phyloP scores from a whole-genome alignment of 805 yeast species.

The Barnettozyma pratensis region DNA sequence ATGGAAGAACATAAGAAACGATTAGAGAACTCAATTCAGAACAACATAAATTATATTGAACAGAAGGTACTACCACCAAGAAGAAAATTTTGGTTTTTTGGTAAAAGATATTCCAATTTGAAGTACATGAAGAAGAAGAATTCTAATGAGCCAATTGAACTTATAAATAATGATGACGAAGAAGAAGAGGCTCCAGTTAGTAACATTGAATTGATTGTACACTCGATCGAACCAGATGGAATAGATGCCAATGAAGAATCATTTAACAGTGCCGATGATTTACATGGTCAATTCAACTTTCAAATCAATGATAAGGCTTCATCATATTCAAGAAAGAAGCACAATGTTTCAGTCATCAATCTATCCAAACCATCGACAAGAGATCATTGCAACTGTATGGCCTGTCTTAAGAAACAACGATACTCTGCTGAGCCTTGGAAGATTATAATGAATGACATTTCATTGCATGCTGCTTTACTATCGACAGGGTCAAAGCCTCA shows the following conservation, averaged over 20 bases:
- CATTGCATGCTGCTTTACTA: constrained; percentile 34
- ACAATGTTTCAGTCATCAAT: constrained; percentile 3
- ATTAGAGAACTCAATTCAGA: constrained; percentile 1
- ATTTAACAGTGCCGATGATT: neutral
- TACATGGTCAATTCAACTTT: constrained; percentile 1
- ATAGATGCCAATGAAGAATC: neutral
- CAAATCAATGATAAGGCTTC: constrained; percentile 3
- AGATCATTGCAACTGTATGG: constrained; percentile 3
- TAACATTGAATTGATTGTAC: constrained; percentile 13
- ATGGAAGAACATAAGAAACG: constrained; percentile 3
- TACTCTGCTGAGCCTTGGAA: constrained; percentile 23
- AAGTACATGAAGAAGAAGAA: neutral
- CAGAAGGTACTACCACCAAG: constrained; percentile 3
- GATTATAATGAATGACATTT: constrained; percentile 31
- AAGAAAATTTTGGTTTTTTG: constrained; percentile 13
- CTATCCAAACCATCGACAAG: constrained; percentile 2
- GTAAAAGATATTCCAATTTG: constrained; percentile 4
- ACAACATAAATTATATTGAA: constrained; percentile 13
- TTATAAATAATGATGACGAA: constrained; percentile 1
- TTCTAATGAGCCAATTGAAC: neutral
- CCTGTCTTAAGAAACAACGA: constrained; percentile 3
- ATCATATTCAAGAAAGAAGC: constrained; percentile 12
- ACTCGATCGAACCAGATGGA: constrained; percentile 4
- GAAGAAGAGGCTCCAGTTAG: neutral
- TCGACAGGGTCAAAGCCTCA: constrained; percentile 28